Percentiles rank a stretch among this genome's conserved stretches.
Conservation (phyloP, 192 early-diverging fungal species). For the Thamnidium elegans region DNA sequence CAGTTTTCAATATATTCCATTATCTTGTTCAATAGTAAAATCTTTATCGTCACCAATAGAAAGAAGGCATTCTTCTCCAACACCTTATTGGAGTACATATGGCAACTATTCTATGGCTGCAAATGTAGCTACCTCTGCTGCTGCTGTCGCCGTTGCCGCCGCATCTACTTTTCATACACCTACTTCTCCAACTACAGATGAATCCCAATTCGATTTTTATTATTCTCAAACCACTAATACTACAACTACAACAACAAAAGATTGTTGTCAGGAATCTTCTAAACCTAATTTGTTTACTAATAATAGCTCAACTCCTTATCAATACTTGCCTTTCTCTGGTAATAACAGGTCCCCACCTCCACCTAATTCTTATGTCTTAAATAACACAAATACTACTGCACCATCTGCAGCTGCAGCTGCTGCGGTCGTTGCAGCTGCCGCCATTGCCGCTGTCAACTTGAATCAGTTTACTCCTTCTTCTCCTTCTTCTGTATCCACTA, state of each 20-base stretch:
- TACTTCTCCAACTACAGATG: neutral
- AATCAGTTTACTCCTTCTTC: slow-evolving; percentile 19
- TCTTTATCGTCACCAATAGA: too few species aligned
- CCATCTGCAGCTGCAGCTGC: neutral
- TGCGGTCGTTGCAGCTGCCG: slow-evolving; percentile 2
- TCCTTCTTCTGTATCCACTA: slow-evolving; percentile 7
- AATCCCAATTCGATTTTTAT: slow-evolving; percentile 2
- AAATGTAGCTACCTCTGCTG: slow-evolving; percentile 20
- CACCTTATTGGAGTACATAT: neutral
- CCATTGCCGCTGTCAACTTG: slow-evolving; percentile 2
- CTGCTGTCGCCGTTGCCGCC: slow-evolving; percentile 20
- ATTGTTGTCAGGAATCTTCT: neutral
- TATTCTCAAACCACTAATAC: neutral
- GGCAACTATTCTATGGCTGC: slow-evolving; percentile 12
- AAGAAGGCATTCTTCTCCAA: too few species aligned
- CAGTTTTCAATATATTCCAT: neutral
- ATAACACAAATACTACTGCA: neutral
- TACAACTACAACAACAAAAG: neutral
- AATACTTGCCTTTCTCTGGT: too few species aligned
- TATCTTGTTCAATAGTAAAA: too few species aligned
- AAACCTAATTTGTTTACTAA: neutral
- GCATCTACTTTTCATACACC: neutral
- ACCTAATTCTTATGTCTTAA: neutral
- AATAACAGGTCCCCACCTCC: neutral
- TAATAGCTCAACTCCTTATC: neutral